These are phyloP conservation scores for Xeromyces bisporus DNA, from an alignment of 495 filamentous ascomycete genomes.

Conservation along the genomic window DNA sequence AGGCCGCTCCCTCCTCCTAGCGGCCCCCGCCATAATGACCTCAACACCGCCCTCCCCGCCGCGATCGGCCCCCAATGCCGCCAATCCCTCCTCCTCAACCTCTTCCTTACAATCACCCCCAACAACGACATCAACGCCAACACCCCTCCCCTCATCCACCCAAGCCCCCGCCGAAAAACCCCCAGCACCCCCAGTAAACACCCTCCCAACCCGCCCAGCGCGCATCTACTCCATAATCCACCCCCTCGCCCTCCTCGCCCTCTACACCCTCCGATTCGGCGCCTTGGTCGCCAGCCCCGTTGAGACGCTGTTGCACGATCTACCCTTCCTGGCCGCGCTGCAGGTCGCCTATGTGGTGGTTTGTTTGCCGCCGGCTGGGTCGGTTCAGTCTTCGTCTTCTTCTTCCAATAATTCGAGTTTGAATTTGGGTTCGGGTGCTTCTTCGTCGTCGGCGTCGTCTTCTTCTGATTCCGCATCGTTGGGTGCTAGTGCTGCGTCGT, in stretches of 20 bases:
- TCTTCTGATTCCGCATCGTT: background rate
- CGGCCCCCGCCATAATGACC: slow-evolving; percentile 12
- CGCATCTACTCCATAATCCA: slow-evolving; percentile 43
- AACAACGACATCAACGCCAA: slow-evolving; percentile 1
- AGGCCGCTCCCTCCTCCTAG: too few relatives aligned
- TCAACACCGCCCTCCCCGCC: slow-evolving; percentile 7
- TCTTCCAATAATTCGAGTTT: too few relatives aligned
- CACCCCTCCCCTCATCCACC: slow-evolving; percentile 3
- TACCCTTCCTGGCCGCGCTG: slow-evolving; percentile 44
- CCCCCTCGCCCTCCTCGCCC: slow-evolving; percentile 42
- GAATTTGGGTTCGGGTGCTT: slow-evolving; percentile 2
- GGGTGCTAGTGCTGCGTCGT: background rate
- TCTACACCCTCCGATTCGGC: slow-evolving; percentile 44
- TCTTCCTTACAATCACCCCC: too few relatives aligned
- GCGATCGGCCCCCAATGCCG: too few relatives aligned
- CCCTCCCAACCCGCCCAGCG: slow-evolving; percentile 32
- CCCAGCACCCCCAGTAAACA: slow-evolving; percentile 14
- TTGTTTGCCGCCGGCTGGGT: slow-evolving; percentile 54
- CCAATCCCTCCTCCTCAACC: too few relatives aligned
- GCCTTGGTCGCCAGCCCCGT: slow-evolving; percentile 57
- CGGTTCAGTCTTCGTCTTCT: slow-evolving; percentile 15
- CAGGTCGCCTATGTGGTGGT: slow-evolving; percentile 53
- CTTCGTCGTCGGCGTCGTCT: background rate
- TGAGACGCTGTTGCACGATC: slow-evolving; percentile 37
- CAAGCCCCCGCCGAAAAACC: slow-evolving; percentile 17